Evolutionary conservation across 768 basidiomycete species (phyloP), one percentile per base, ranked within the genome.

Genomic region (Leucocoprinus leucothites): DNA sequence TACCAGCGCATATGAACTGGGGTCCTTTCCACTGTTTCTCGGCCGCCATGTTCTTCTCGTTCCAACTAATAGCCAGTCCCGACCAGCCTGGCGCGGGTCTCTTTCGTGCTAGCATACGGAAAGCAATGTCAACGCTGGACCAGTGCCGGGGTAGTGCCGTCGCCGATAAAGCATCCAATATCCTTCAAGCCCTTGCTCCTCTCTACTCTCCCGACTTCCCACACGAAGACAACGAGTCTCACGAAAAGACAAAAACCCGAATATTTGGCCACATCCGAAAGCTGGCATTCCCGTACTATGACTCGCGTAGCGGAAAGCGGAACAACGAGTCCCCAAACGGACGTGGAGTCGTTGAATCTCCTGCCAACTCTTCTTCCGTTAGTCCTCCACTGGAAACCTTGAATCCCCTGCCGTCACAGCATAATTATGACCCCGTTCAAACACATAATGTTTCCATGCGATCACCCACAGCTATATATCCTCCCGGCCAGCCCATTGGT

Each of bases 41-140:
- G 46, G 89, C 91, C 18, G 88, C 88, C 47, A 91, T 92, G 85
- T 92, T 92, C 71, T 91, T 92, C 79, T 87, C 88, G n/a, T 91
- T 91, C 72, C 89, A 92, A 63, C 79, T 92, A 47, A 86, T 91
- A 62, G 80, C 85, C 34, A 85, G 89, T 62, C 86, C 89, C 48
- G 87, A 88, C 58, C 89, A 90, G 59, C 86, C 87, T 43, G 89
- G 87, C 22, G 87, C 87, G 41, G 81, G 81, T 25, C 74, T 89
- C 34, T 91, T 91, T 72, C 86, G 89, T 18, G 79, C 80, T 31
- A 87, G 85, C 62, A 87, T 93, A 63, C 80, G 79, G 61, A 87
- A 85, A 65, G 84, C 86, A 13, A 78, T 86, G 57, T 65, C 73
- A 11, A 84, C 82, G 18, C 75, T 91, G 25, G 86, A 87, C 57